phyloP scores from a whole-genome alignment of 306 rosid genomes.

The Vigna mungo region DNA sequence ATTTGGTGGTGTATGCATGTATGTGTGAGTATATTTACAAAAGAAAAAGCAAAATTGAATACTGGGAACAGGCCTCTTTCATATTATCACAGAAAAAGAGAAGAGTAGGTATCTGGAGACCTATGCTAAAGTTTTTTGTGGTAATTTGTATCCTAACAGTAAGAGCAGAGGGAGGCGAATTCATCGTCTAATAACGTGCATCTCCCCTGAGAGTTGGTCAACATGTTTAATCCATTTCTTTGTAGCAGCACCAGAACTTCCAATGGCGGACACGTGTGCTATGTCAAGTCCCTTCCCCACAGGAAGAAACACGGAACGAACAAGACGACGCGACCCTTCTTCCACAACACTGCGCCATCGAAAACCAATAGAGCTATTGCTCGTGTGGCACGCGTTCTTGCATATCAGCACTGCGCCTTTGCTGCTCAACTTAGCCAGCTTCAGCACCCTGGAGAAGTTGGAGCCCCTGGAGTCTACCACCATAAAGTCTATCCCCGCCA shows the following conservation, averaged over 20 bases:
- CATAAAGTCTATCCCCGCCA: slow-evolving; percentile 75
- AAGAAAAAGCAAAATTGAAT: not conserved
- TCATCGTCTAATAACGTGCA: slow-evolving; percentile 70
- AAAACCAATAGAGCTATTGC: slow-evolving; percentile 42
- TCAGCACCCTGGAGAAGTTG: slow-evolving; percentile 53
- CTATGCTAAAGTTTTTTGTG: not conserved
- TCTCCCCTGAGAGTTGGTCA: slow-evolving; percentile 86
- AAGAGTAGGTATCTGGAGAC: not conserved
- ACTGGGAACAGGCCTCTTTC: too few species aligned
- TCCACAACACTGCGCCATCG: slow-evolving; percentile 64
- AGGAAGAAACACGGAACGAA: slow-evolving; percentile 83
- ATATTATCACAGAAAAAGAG: not conserved
- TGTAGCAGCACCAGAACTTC: slow-evolving; percentile 29
- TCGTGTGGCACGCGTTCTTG: slow-evolving; percentile 62
- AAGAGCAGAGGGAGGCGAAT: not conserved
- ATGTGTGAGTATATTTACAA: not conserved
- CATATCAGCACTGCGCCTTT: slow-evolving; percentile 77
- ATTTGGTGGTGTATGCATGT: not conserved
- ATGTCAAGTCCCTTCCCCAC: slow-evolving; percentile 88
- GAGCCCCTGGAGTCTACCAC: slow-evolving; percentile 69
- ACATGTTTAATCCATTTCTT: slow-evolving; percentile 76
- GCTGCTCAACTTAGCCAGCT: slow-evolving; percentile 62
- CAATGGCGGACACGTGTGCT: slow-evolving; percentile 73
- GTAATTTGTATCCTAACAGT: not conserved
- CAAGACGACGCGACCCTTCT: slow-evolving; percentile 63